Evolutionary conservation across 352 stramenopile species (phyloP).

Genomic region (Phytophthora crassamura): DNA sequence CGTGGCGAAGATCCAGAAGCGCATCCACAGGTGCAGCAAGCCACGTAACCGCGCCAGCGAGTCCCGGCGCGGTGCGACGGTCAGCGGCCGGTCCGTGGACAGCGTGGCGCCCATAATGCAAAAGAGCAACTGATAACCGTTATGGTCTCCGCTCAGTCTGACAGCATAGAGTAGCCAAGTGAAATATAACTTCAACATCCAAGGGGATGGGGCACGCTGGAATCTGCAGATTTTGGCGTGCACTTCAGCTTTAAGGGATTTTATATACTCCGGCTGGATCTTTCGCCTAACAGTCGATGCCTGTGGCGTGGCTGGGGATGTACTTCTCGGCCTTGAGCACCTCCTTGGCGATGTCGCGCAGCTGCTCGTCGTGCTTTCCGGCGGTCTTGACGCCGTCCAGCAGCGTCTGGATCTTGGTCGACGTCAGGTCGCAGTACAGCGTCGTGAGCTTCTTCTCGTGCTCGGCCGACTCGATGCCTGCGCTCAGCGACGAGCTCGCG

Average conservation of each 20-base stretch:
- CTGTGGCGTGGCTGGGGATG: conserved; percentile 79
- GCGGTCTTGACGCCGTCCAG: conserved; percentile 67
- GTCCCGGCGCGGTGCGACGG: conserved; percentile 25
- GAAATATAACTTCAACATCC: conserved; percentile 11
- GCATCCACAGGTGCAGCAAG: conserved; percentile 61
- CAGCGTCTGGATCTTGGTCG: conserved; percentile 69
- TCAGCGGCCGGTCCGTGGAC: conserved; percentile 21
- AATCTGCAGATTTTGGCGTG: conserved; percentile 8
- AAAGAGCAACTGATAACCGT: conserved; percentile 30
- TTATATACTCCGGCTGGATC: background rate
- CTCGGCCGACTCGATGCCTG: conserved; percentile 58
- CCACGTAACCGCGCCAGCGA: conserved; percentile 27
- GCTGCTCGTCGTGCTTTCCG: conserved; percentile 69
- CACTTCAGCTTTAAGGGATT: too few relatives aligned
- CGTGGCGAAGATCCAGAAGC: conserved; percentile 84
- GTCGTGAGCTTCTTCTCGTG: conserved; percentile 85
- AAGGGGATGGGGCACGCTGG: background rate
- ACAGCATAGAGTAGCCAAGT: conserved; percentile 21
- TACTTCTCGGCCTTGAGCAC: conserved; percentile 80
- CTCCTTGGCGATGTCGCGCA: conserved; percentile 80
- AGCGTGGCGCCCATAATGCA: conserved; percentile 27
- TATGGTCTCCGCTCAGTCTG: conserved; percentile 13
- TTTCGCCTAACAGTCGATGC: conserved; percentile 57
- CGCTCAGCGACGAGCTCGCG: conserved; percentile 64
- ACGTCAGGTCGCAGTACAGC: conserved; percentile 81